Conservation (phyloP, 768 basidiomycete genomes). For the Gloeopeniophorella convolvens region DNA sequence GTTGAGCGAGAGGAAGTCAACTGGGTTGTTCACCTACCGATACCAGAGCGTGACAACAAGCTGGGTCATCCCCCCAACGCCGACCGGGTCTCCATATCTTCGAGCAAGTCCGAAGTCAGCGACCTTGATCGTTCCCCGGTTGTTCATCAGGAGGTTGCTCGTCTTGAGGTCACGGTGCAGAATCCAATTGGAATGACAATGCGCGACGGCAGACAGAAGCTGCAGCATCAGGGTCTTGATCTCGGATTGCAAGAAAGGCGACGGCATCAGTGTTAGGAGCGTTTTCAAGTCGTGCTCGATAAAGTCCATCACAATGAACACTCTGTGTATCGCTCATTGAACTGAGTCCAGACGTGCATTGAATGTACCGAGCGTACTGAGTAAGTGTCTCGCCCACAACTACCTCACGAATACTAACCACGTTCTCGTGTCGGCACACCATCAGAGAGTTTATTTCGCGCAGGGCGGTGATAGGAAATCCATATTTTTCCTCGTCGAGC, state of each 20-base stretch:
- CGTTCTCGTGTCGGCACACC: conserved; percentile 90
- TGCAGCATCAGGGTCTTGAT: conserved; percentile 97
- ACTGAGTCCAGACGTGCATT: neutral
- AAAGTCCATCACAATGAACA: conserved; percentile 99
- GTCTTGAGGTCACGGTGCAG: conserved; percentile 97
- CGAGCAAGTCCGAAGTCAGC: conserved; percentile 97
- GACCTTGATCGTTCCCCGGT: conserved; percentile 96
- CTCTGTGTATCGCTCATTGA: conserved; percentile 43
- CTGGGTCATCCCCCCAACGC: conserved; percentile 95
- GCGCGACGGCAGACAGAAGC: conserved; percentile 84
- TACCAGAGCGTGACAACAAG: conserved; percentile 99
- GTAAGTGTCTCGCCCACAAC: conserved; percentile 98
- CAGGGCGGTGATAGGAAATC: conserved; percentile 95
- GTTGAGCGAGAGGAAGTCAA: conserved; percentile 11
- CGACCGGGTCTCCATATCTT: conserved; percentile 93
- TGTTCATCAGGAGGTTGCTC: conserved; percentile 97
- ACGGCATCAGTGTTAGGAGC: conserved; percentile 88
- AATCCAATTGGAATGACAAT: conserved; percentile 97
- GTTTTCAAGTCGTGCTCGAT: conserved; percentile 99
- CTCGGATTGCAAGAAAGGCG: conserved; percentile 95
- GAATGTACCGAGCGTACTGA: conserved; percentile 59
- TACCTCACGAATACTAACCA: conserved; percentile 94
- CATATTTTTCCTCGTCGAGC: conserved; percentile 97
- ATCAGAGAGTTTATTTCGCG: conserved; percentile 96
- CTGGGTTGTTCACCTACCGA: conserved; percentile 48